These are phyloP conservation scores for Aspergillus sp. DNA, from an alignment of 2,329 filamentous ascomycete genomes.

Conservation along the genomic window DNA sequence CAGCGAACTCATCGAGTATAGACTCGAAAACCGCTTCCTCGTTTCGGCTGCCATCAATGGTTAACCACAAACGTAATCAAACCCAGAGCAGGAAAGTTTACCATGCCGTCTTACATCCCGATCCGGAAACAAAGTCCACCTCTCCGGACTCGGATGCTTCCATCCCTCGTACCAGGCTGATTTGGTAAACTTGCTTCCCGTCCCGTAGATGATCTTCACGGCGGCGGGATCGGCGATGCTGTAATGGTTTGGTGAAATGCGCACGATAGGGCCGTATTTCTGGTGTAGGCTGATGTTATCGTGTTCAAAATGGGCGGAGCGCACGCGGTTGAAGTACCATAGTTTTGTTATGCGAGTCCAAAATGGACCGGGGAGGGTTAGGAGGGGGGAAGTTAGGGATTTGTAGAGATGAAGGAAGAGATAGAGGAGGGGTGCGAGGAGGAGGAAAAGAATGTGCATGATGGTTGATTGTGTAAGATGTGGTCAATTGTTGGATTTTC, in stretches of 20 bases:
- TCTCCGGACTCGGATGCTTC: slow-evolving; percentile 21
- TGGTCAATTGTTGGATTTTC: not conserved
- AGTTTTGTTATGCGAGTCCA: slow-evolving; percentile 38
- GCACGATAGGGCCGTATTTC: slow-evolving; percentile 39
- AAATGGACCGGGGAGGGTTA: slow-evolving; percentile 41
- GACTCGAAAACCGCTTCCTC: slow-evolving; percentile 35
- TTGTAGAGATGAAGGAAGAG: slow-evolving; percentile 14
- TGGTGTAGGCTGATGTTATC: slow-evolving; percentile 36
- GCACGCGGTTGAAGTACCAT: slow-evolving; percentile 39
- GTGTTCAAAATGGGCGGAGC: slow-evolving; percentile 31
- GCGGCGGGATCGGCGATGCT: slow-evolving; percentile 39
- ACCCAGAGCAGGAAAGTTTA: not conserved
- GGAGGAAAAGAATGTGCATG: slow-evolving; percentile 9
- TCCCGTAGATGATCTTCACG: slow-evolving; percentile 38
- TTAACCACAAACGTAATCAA: not conserved
- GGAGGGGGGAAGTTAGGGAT: slow-evolving; percentile 28
- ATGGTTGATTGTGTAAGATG: not conserved
- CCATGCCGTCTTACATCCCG: slow-evolving; percentile 33
- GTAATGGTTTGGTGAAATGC: slow-evolving; percentile 45
- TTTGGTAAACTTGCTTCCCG: slow-evolving; percentile 36
- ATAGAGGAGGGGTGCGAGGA: slow-evolving; percentile 8
- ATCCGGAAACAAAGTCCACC: slow-evolving; percentile 29
- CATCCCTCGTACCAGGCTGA: slow-evolving; percentile 29
- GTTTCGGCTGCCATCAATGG: slow-evolving; percentile 19
- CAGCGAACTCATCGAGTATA: slow-evolving; percentile 45